Evolutionary conservation across 2,329 filamentous ascomycete species (phyloP), one percentile per base, ranked within the genome.

Genomic region (Aspergillus sp.): DNA sequence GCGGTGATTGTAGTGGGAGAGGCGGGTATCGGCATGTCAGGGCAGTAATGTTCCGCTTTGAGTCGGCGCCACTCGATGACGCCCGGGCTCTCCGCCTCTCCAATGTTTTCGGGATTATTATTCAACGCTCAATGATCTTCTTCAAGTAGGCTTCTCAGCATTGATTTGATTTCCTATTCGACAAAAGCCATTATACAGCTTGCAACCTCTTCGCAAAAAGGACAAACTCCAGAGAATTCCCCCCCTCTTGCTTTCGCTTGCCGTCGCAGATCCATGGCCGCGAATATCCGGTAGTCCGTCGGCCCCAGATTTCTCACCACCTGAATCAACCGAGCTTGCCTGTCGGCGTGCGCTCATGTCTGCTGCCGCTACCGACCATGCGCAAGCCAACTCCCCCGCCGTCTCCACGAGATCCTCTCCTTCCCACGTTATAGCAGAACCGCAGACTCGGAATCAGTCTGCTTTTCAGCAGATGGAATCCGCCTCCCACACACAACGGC

Each of bases 11-110:
- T 34, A 61, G 64, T 61, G 65, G 47, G 44, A 13, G 51, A 55
- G 50, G 61, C 53, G 59, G 62, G 70, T 72, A 72, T 71, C 70
- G 70, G 70, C 69, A 68, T 58, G 70, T 72, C 65, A 69, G 58
- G 36, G 54, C 52, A 50, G 62, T 68, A 67, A 59, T 57, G 36
- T 53, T 59, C 55, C 62, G 41, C 50, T 56, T 20, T 22, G 43
- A 39, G 48, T 61, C 64, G 60, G 60, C 41, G 61, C 48, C 51
- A 53, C 54, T 52, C 22, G 5, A 60, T 57, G 62, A 60, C 58
- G 55, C 51, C 39, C 49, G 30, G 32, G 53, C 60, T 26, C 36
- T 49, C 48, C 44, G 18, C 24, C 26, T 22, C 30, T 48, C 43
- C 43, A 53, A 51, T 56, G 9, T 44, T 15, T 36, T 55, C 55